Conservation (phyloP, 2,329 filamentous ascomycete genomes). For the Diplodia corticola region DNA sequence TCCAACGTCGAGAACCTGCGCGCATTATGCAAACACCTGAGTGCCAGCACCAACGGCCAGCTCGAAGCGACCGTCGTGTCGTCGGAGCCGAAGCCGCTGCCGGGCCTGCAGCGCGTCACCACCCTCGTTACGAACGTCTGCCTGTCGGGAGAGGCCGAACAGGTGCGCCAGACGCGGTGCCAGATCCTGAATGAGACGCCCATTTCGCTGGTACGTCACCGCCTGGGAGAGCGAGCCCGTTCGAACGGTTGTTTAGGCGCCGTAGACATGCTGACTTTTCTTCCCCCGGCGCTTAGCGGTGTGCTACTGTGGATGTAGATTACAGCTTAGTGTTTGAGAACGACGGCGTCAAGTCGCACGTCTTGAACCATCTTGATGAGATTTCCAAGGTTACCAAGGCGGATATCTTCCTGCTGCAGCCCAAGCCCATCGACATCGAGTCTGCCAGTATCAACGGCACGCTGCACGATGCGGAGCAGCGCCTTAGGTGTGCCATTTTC, state of each 20-base stretch:
- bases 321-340: slow-evolving; percentile 83
- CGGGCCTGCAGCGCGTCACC: slow-evolving; percentile 52
- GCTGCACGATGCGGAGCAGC: slow-evolving; percentile 82
- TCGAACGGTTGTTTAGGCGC: neutral
- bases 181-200: slow-evolving; percentile 89
- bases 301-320: slow-evolving; percentile 90
- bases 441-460: slow-evolving; percentile 74
- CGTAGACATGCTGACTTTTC: slow-evolving; percentile 31
- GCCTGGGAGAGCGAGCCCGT: neutral
- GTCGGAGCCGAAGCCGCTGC: slow-evolving; percentile 67
- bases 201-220: slow-evolving; percentile 70
- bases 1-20: slow-evolving; percentile 80
- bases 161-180: slow-evolving; percentile 86
- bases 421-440: slow-evolving; percentile 78
- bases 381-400: slow-evolving; percentile 88
- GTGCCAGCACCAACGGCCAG: slow-evolving; percentile 61
- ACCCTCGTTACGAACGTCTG: slow-evolving; percentile 76
- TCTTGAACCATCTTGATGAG: slow-evolving; percentile 82
- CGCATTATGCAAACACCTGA: slow-evolving; percentile 79
- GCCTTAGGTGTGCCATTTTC: slow-evolving; percentile 90
- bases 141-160: slow-evolving; percentile 81
- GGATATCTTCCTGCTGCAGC: slow-evolving; percentile 92
- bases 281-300: slow-evolving; percentile 61
- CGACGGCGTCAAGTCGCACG: slow-evolving; percentile 69
- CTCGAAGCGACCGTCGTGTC: slow-evolving; percentile 83